Evolutionary conservation across 352 stramenopile genomes (phyloP).

Genomic region (Pythium sp.): DNA sequence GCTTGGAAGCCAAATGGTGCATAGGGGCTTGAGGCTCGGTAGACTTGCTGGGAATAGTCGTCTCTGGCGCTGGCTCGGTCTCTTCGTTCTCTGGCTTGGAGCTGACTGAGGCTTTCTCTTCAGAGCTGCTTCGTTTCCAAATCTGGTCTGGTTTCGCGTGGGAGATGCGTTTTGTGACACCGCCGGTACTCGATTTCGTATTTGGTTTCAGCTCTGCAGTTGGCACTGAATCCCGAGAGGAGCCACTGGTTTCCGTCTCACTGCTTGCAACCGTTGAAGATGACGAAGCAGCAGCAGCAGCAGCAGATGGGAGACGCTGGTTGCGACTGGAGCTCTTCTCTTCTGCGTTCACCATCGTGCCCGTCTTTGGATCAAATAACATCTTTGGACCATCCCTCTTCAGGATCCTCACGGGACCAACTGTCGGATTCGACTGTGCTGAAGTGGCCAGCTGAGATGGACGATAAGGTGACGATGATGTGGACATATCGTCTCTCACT

Average conservation of each 20-base stretch:
- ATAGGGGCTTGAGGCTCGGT: neutral
- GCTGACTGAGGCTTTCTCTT: neutral
- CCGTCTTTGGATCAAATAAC: constrained; percentile 73
- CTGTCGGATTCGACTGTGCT: neutral
- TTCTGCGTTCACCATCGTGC: constrained; percentile 47
- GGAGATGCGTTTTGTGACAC: neutral
- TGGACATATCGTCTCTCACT: neutral
- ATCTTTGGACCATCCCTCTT: constrained; percentile 54
- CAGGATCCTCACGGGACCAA: constrained; percentile 43
- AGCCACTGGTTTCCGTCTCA: neutral
- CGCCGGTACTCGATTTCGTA: neutral
- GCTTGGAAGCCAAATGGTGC: neutral
- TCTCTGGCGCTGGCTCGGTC: neutral
- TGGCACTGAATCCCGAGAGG: neutral
- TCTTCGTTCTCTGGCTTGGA: neutral
- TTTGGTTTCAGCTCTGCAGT: neutral
- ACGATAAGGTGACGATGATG: neutral
- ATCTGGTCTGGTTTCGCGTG: neutral
- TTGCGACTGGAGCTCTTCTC: constrained; percentile 9
- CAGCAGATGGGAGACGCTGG: neutral
- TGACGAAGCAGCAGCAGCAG: neutral
- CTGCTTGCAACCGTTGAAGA: neutral
- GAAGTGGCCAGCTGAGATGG: neutral
- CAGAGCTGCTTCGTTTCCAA: neutral
- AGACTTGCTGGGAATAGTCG: neutral